Percentiles rank a stretch among this genome's conserved stretches.
Evolutionary conservation across 345 rosid genomes (phyloP).

Genomic region (Gossypium anomalum): DNA sequence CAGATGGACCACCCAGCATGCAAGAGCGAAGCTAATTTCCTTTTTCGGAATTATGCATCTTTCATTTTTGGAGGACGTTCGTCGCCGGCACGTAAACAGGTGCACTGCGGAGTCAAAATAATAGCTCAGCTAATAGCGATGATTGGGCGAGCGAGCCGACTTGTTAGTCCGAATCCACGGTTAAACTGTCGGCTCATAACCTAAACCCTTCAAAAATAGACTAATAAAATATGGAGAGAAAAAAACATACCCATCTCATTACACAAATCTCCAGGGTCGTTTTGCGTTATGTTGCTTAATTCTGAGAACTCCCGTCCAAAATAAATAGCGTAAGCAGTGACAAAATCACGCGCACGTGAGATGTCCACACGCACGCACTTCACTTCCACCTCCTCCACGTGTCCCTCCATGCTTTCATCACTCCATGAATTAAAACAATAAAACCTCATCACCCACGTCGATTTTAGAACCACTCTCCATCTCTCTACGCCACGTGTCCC

Average conservation of each 20-base stretch:
- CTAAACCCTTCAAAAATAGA: neutral
- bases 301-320: constrained; percentile 43
- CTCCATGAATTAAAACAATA: neutral
- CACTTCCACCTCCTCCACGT: constrained; percentile 48
- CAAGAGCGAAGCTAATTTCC: no score
- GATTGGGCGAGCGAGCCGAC: neutral
- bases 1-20: no score
- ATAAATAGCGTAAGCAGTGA: constrained; percentile 77
- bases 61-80: no score
- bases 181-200: neutral
- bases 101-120: no score
- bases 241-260: constrained; percentile 27
- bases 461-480: constrained; percentile 33
- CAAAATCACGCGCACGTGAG: constrained; percentile 46
- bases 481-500: constrained; percentile 35
- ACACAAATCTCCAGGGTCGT: constrained; percentile 22
- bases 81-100: no score
- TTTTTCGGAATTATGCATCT: no score
- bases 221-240: neutral
- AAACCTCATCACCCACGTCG: constrained; percentile 39
- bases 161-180: neutral
- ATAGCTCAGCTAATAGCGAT: no score
- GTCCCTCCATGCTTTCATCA: constrained; percentile 18
- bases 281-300: neutral
- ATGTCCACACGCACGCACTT: constrained; percentile 36